Percentiles rank a stretch among this genome's conserved stretches.
phyloP scores from a whole-genome alignment of 2,329 filamentous ascomycete species.

The Exophiala viscosa region DNA sequence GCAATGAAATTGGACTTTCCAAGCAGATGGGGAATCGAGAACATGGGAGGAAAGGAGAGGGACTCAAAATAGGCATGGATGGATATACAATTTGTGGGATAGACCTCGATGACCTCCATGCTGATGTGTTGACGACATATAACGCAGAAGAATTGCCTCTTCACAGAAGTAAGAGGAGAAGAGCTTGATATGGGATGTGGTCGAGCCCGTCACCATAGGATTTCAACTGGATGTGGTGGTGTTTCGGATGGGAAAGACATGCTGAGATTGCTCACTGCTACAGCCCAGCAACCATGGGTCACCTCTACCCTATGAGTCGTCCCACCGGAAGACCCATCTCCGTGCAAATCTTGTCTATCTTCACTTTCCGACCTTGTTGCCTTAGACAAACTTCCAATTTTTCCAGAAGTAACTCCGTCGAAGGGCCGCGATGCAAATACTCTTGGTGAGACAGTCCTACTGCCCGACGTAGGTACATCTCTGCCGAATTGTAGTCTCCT shows the following conservation, averaged over 20 bases:
- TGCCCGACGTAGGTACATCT: slow-evolving; percentile 16
- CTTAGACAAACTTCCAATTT: slow-evolving; percentile 9
- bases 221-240: neutral
- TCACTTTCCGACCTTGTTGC: slow-evolving; percentile 11
- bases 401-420: slow-evolving; percentile 7
- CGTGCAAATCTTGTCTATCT: neutral
- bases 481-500: slow-evolving; percentile 10
- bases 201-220: neutral
- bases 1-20: slow-evolving; percentile 21
- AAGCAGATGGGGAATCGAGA: slow-evolving; percentile 3
- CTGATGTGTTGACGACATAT: neutral
- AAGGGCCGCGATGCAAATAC: slow-evolving; percentile 17
- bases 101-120: neutral
- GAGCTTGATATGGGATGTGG: neutral
- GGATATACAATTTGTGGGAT: neutral
- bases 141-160: neutral
- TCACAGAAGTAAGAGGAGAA: neutral
- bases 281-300: neutral
- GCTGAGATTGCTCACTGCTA: neutral
- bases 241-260: neutral
- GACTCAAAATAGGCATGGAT: neutral
- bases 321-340: neutral
- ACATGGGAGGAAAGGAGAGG: slow-evolving; percentile 7
- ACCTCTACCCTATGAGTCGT: neutral
- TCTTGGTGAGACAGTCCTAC: slow-evolving; percentile 5